Base-by-base conservation (phyloP, 352 stramenopile genomes). In the Phytophthora brassicae region DNA sequence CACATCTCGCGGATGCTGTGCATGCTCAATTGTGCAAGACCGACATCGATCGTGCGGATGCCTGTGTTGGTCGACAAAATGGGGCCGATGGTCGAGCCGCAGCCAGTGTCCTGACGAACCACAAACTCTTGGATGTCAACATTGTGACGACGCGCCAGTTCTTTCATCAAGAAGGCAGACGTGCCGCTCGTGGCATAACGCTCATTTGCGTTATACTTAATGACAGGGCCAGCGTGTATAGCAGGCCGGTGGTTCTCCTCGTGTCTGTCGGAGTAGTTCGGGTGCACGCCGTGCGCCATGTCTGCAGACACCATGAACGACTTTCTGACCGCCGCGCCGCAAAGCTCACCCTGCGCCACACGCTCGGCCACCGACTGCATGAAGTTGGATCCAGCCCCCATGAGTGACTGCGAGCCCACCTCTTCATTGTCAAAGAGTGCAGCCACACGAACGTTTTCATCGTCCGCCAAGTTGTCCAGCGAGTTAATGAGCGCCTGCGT, bases 341-440 rank as follows among this genome's bases (percentile, higher is more conserved):
- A 79, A 33, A 91, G 60, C 48, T 89, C 63, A 11, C 81, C 81
- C 23, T 84, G 74, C 0, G 76, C 77, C 20, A 93, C 79, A 56
- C 81, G 80, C 43, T 82, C 65, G 3, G 70, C 75, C 20, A 93
- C 75, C 22, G 72, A 83, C 68, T 90, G 75, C 52, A 93, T 61
- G 17, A 93, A 93, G 63, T 93, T 89, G 42, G 78, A 94, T 22
- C 79, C 86, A 5, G 91, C 89, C 16, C 89, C 92, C 75, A 92
- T 87, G 43, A 81, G 74, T 43, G 89, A 98, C 60, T 79, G 74
- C 42, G 90, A 98, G 9, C 96, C 96, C 54, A 99, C 90, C 74
- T 99, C 97, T 79, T 99, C 97, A 64, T 99, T 97, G 81, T 99
- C 97, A 75, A 99, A 99, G 19, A 99, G 83, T 6, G 95, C 94